These are phyloP conservation scores for Cephalotrichum gorgonifer DNA, from an alignment of 2,329 filamentous ascomycete genomes.

Conservation along the genomic window DNA sequence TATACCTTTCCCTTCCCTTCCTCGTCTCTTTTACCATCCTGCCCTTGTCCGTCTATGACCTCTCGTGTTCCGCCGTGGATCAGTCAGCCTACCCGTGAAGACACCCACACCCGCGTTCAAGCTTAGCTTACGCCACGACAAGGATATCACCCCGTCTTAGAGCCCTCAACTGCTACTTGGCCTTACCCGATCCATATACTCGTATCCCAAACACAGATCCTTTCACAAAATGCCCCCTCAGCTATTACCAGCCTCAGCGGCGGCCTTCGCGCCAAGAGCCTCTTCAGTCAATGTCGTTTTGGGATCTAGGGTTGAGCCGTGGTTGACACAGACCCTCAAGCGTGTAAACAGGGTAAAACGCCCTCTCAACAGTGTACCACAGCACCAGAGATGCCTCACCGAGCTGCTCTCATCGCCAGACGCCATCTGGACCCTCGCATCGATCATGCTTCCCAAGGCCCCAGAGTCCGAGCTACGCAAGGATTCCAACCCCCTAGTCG, in stretches of 20 bases:
- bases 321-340: constrained; percentile 94
- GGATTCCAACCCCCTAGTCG: constrained; percentile 71
- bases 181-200: background rate
- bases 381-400: constrained; percentile 90
- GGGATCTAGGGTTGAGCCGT: constrained; percentile 83
- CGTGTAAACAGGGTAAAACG: constrained; percentile 95
- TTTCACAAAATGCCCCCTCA: constrained; percentile 67
- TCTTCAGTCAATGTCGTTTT: constrained; percentile 92
- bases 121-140: background rate
- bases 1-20: constrained; percentile 6
- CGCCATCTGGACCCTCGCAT: constrained; percentile 91
- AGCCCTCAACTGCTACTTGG: no score
- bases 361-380: constrained; percentile 89
- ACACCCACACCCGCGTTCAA: constrained; percentile 6
- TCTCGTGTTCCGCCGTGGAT: constrained; percentile 3
- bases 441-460: constrained; percentile 83
- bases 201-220: constrained; percentile 1
- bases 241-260: constrained; percentile 88
- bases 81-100: constrained; percentile 7
- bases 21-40: constrained; percentile 10
- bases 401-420: constrained; percentile 83
- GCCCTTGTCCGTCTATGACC: constrained; percentile 5
- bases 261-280: constrained; percentile 84
- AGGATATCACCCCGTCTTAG: background rate
- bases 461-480: constrained; percentile 76